phyloP scores from a whole-genome alignment of 139 green algal species.

The Ettlia oleoabundans region DNA sequence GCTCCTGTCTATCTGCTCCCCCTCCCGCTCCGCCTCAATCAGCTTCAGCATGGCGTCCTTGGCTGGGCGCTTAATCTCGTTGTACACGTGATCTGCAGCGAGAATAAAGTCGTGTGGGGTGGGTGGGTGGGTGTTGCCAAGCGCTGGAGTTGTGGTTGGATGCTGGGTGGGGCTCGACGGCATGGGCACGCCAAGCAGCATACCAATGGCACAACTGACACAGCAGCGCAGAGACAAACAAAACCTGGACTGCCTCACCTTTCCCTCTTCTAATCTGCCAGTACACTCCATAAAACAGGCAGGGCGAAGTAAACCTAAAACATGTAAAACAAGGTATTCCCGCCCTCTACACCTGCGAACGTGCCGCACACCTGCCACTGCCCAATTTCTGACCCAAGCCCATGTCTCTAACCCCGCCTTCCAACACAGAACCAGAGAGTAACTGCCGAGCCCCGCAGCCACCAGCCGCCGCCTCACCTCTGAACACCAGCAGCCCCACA shows the following conservation, averaged over 20 bases:
- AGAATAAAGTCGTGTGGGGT: too few species aligned
- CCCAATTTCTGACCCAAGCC: not conserved
- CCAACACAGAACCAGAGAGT: too few species aligned
- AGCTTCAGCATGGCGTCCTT: constrained; percentile 82
- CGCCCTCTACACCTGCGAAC: not conserved
- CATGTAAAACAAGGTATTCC: too few species aligned
- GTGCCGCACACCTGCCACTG: not conserved
- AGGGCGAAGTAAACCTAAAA: too few species aligned
- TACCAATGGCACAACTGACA: not conserved
- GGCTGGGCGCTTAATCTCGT: constrained; percentile 69
- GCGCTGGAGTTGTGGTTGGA: not conserved
- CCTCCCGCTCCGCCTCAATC: constrained; percentile 91
- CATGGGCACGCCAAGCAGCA: not conserved
- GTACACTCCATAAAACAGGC: too few species aligned
- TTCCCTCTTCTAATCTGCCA: not conserved
- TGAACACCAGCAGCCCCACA: constrained; percentile 93
- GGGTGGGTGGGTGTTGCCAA: too few species aligned
- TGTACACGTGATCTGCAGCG: constrained; percentile 86
- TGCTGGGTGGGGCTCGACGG: not conserved
- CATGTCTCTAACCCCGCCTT: too few species aligned
- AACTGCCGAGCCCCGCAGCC: too few species aligned
- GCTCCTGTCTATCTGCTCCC: constrained; percentile 85
- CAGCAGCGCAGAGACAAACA: not conserved
- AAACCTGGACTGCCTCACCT: not conserved
- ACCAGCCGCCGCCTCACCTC: constrained; percentile 24